Evolutionary conservation across 176 grass and related monocot genomes (phyloP), one percentile per base, ranked within the genome.

Genomic region (Eremochloa ophiuroides): DNA sequence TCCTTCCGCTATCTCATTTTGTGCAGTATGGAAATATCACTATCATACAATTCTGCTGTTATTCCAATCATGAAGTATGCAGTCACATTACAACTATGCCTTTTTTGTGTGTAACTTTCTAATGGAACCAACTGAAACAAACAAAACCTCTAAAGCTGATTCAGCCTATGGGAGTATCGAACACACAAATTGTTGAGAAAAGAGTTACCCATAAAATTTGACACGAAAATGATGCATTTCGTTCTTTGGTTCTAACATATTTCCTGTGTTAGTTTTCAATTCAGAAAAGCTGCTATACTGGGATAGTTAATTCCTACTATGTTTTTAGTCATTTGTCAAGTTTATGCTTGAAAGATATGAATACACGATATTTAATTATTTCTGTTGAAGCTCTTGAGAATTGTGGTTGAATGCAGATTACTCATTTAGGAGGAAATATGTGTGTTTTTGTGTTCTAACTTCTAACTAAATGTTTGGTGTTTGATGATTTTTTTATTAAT

Each of bases 21-120:
- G 73, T 62, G 71, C 44, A 71, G 31, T 46, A 43, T 77, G 17
- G 16, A 82, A 76, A 82, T 69, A 29, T 69, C 23, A 50, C 23
- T 28, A 37, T 66, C 25, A 25, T 66, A 22, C 55, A 42, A 17
- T 61, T 9, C 35, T 68, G 14, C 3, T 35, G 3, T 79, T 64
- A 65, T 42, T 79, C 55, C 35, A 29, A 85, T 70, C 29, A 34
- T 27, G 39, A 42, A 69, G 63, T 69, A 40, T 41, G 22, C 38
- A 7, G 12, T 41, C 67, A 42, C 11, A 43, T 70, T 70, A 71
- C 23, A 42, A 25, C 13, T 16, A 2, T 40, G 35, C 26, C 1
- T 69, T 41, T 40, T 26, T 22, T 69, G 20, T 41, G 5, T 25
- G 66, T 25, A 41, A 25, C 66, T 22, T 66, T 25, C 35, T 39